Evolutionary conservation across 1,139 yeast species (phyloP).

Genomic region (Scheffersomyces quercinus): DNA sequence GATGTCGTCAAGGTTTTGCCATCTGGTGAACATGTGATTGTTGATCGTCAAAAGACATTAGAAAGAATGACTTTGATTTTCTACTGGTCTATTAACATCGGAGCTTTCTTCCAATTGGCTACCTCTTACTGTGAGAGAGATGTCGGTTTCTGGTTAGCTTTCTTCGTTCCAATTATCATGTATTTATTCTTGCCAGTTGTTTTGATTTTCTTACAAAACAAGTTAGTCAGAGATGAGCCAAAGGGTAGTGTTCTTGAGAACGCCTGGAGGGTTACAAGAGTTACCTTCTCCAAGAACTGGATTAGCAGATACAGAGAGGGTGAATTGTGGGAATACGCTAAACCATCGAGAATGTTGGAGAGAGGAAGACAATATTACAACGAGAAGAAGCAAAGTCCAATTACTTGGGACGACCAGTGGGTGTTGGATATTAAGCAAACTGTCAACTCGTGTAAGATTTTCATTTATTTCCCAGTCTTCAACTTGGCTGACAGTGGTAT

Average conservation of each 20-base stretch:
- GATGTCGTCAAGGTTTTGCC: slow-evolving; percentile 61
- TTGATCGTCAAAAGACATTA: slow-evolving; percentile 69
- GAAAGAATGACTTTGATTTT: slow-evolving; percentile 77
- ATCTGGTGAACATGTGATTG: slow-evolving; percentile 65
- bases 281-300: slow-evolving; percentile 43
- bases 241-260: slow-evolving; percentile 52
- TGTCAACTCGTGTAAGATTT: slow-evolving; percentile 59
- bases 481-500: slow-evolving; percentile 67
- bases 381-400: slow-evolving; percentile 29
- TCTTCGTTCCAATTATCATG: slow-evolving; percentile 54
- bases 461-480: slow-evolving; percentile 62
- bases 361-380: slow-evolving; percentile 40
- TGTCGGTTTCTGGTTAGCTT: slow-evolving; percentile 80
- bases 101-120: slow-evolving; percentile 76
- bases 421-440: slow-evolving; percentile 64
- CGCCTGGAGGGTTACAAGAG: slow-evolving; percentile 39
- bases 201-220: slow-evolving; percentile 37
- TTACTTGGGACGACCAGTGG: slow-evolving; percentile 55
- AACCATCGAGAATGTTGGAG: slow-evolving; percentile 47
- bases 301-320: slow-evolving; percentile 34
- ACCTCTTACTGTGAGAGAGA: slow-evolving; percentile 71
- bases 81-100: slow-evolving; percentile 79
- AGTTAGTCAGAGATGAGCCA: slow-evolving; percentile 38
- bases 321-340: slow-evolving; percentile 56
- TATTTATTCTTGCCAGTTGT: slow-evolving; percentile 51